A percentile compares a stretch with the other conserved stretches of the same genome.
phyloP scores from a whole-genome alignment of 768 basidiomycete genomes.

The Rhodotorula toruloides region DNA sequence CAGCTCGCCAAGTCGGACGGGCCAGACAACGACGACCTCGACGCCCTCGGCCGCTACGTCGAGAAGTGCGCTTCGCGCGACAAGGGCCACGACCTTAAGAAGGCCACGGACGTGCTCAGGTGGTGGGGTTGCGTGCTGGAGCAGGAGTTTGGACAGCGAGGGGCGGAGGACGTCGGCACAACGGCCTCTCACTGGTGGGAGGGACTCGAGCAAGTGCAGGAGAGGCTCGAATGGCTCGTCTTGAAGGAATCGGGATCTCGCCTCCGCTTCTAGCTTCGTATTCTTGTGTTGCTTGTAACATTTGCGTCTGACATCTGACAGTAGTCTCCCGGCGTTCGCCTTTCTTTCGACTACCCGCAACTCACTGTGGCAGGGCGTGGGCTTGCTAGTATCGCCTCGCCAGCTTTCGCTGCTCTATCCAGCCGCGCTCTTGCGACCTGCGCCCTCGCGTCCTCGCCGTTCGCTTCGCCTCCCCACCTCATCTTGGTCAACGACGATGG shows the following conservation, averaged over 20 bases:
- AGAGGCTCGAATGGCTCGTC: conserved; percentile 21
- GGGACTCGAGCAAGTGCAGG: neutral
- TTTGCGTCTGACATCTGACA: no score
- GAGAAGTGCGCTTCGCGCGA: conserved; percentile 61
- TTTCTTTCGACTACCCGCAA: no score
- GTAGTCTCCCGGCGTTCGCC: no score
- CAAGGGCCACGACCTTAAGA: conserved; percentile 60
- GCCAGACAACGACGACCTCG: conserved; percentile 70
- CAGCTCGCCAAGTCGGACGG: conserved; percentile 56
- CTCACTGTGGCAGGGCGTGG: no score
- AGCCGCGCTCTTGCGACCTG: no score
- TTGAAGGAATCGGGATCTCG: conserved; percentile 9
- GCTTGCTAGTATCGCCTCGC: no score
- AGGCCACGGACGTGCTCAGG: conserved; percentile 64
- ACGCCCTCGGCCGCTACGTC: conserved; percentile 68
- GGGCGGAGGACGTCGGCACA: neutral
- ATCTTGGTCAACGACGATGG: no score
- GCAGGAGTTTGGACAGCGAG: conserved; percentile 1
- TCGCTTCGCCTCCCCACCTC: no score
- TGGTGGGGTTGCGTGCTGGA: conserved; percentile 72
- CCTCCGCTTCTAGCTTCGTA: neutral
- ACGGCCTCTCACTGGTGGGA: conserved; percentile 34
- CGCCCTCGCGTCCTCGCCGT: no score
- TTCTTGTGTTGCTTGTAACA: neutral
- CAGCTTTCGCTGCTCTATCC: no score